These are phyloP conservation scores for Irpex lacteus DNA, from an alignment of 1,284 basidiomycete species.

Conservation along the genomic window DNA sequence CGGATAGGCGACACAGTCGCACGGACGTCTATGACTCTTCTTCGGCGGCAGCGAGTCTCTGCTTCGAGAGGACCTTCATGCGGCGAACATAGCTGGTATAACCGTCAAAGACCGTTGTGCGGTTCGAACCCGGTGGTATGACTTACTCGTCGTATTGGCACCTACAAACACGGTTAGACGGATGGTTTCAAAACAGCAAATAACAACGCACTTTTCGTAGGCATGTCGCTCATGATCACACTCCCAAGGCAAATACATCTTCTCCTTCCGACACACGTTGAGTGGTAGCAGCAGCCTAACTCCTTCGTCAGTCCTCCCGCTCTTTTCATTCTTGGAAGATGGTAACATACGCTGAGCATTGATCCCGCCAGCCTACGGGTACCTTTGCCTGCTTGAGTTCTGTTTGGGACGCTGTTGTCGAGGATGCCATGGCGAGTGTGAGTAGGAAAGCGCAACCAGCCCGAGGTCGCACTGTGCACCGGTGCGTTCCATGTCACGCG, in stretches of 20 bases:
- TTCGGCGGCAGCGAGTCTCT: constrained; percentile 64
- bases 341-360: constrained; percentile 84
- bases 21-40: constrained; percentile 31
- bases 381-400: constrained; percentile 78
- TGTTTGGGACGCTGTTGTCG: constrained; percentile 79
- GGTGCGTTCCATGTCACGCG: constrained; percentile 1
- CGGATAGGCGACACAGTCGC: background rate
- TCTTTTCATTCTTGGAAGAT: background rate
- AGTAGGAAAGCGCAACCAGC: background rate
- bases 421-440: constrained; percentile 51
- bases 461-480: background rate
- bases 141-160: constrained; percentile 91
- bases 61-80: constrained; percentile 77
- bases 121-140: background rate
- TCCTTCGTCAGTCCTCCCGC: background rate
- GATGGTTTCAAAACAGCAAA: constrained; percentile 6
- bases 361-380: constrained; percentile 85
- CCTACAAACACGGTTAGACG: constrained; percentile 36
- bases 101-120: constrained; percentile 11
- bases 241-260: constrained; percentile 77
- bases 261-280: constrained; percentile 76
- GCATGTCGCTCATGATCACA: constrained; percentile 78
- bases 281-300: constrained; percentile 80
- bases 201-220: constrained; percentile 66
- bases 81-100: constrained; percentile 71